Evolutionary conservation across 2,329 filamentous ascomycete species (phyloP), one percentile per base, ranked within the genome.

Genomic region (Plenodomus lindquistii): DNA sequence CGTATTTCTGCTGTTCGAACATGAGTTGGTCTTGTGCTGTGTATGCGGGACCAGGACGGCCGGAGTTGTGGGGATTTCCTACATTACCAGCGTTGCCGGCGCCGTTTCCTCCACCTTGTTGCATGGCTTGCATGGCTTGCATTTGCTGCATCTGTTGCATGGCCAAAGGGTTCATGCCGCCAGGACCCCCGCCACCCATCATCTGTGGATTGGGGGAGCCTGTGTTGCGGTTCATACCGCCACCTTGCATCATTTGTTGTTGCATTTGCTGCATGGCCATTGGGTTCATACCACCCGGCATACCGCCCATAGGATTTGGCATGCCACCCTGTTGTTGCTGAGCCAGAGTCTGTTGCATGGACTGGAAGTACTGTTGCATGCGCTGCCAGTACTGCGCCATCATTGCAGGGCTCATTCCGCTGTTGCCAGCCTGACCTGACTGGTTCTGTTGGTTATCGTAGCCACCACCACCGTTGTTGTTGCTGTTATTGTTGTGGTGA

Each of bases 301-400:
- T 93, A 18, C 67, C 57, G 20, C 50, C 75, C 77, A 79, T 78
- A n/a, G 62, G 72, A 54, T 62, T 69, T 6, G 57, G 48, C 65
- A 68, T 69, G 31, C 65, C 61, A 46, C 66, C 71, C 43, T 74
- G 72, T 62, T 77, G 74, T 56, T 71, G 65, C 34, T 70, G 55
- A 40, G 86, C 87, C 83, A 95, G 90, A 69, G 94, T 88, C 65
- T 93, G 89, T 74, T 96, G 91, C 90, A 96, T 94, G 82, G 96
- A 86, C 48, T 87, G 81, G 73, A 97, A 95, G 75, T 96, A 96
- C 71, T 96, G 90, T 74, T 99, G 94, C 93, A 99, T 97, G 40
- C 92, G 85, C 72, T 96, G 91, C 85, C 94, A 96, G 76, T 97
- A 97, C 72, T 97, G 92, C 2, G 94, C 94, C 91, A 97, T 97